A percentile compares a stretch with the other conserved stretches of the same genome.
These are phyloP conservation scores for Fusarium drepaniforme DNA, from an alignment of 2,329 filamentous ascomycete species.

Conservation along the genomic window DNA sequence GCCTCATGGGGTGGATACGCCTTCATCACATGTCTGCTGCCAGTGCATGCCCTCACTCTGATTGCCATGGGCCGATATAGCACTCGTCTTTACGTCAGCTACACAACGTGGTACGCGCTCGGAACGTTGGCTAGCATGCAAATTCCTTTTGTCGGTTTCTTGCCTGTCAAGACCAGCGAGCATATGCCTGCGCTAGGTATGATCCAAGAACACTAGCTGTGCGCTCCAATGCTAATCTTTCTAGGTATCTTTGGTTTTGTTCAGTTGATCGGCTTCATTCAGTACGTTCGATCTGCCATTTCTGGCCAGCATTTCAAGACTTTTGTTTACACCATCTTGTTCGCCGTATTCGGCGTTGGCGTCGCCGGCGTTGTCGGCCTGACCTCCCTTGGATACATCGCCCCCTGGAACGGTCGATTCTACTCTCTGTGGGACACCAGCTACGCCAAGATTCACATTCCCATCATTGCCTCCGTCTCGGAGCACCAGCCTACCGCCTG, in stretches of 20 bases:
- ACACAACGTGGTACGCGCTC: slow-evolving; percentile 97
- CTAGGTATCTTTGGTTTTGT: slow-evolving; percentile 94
- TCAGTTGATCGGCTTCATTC: slow-evolving; percentile 91
- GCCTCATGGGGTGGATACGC: slow-evolving; percentile 99
- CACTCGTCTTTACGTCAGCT: slow-evolving; percentile 92
- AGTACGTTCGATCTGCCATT: slow-evolving; percentile 89
- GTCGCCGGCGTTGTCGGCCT: slow-evolving; percentile 85
- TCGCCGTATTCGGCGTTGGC: slow-evolving; percentile 79
- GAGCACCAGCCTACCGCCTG: slow-evolving; percentile 99
- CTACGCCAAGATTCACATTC: slow-evolving; percentile 99
- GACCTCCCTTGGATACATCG: slow-evolving; percentile 90
- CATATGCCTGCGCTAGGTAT: slow-evolving; percentile 96
- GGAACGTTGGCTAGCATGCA: slow-evolving; percentile 99
- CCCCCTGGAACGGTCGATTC: slow-evolving; percentile 98
- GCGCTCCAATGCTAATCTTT: slow-evolving; percentile 12
- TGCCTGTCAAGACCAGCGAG: slow-evolving; percentile 96
- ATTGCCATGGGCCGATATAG: slow-evolving; percentile 98
- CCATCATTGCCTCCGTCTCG: slow-evolving; percentile 99
- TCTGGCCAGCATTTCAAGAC: slow-evolving; percentile 95
- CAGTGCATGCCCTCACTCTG: slow-evolving; percentile 92
- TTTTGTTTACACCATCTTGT: slow-evolving; percentile 81
- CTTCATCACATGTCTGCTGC: slow-evolving; percentile 98
- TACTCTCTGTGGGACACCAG: slow-evolving; percentile 99
- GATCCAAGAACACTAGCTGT: slow-evolving; percentile 5
- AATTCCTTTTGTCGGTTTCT: slow-evolving; percentile 97